A percentile compares a stretch with the other conserved stretches of the same genome.
Conservation (phyloP, 371 early-diverging fungal species). For the Circinella umbellata region DNA sequence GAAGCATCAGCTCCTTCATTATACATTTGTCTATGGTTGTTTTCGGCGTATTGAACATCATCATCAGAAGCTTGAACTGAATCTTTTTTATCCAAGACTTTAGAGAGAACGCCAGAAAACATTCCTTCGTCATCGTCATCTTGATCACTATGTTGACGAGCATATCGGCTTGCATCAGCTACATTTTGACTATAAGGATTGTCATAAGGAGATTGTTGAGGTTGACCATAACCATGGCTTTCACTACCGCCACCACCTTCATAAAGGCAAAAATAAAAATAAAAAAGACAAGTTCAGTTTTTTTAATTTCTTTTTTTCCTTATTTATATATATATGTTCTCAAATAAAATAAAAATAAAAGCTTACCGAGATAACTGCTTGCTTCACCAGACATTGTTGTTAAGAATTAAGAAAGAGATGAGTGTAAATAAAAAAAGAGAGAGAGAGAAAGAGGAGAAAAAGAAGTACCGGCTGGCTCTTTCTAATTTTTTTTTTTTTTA, state of each 20-base stretch:
- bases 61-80: conserved; percentile 27
- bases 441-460: background rate
- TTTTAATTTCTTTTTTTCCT: background rate
- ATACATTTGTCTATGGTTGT: conserved; percentile 34
- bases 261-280: too few relatives aligned
- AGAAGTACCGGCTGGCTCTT: too few relatives aligned
- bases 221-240: conserved; percentile 13
- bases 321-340: background rate
- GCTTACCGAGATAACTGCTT: conserved; percentile 29
- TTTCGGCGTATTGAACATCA: conserved; percentile 34
- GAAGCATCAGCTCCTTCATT: conserved; percentile 14
- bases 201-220: conserved; percentile 11
- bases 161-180: conserved; percentile 19
- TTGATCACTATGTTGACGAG: conserved; percentile 14
- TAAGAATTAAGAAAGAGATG: conserved; percentile 5
- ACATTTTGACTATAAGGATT: conserved; percentile 5
- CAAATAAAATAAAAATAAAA: background rate
- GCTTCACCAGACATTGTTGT: conserved; percentile 5
- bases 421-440: background rate
- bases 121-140: conserved; percentile 28
- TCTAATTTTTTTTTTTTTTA: too few relatives aligned
- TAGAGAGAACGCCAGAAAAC: conserved; percentile 28
- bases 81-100: conserved; percentile 26
- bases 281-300: too few relatives aligned
- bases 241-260: background rate